Evolutionary conservation across 495 filamentous ascomycete genomes (phyloP), one percentile per base, ranked within the genome.

Genomic region (Ramalina intermedia): DNA sequence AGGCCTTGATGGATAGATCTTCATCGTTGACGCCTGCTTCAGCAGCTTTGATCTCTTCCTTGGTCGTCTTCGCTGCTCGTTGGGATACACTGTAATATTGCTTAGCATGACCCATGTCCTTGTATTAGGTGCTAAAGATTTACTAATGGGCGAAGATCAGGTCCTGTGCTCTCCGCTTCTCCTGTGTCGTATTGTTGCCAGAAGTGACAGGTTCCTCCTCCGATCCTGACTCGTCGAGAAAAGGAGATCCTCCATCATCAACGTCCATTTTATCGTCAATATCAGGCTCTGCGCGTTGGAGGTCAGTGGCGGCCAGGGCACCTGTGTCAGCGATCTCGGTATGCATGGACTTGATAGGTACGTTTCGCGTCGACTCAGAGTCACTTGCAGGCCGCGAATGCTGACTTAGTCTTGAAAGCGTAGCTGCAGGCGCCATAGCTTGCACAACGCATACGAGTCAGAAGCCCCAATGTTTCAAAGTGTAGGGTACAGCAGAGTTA

Each of bases 1-100:
- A 56, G 46, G 62, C 62, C 43, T 66, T 61, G 14, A 69, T 65
- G 24, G 73, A 72, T 14, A 61, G 59, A 11, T 51, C 39, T 29
- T 63, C 60, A 37, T 74, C 68, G 3, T 61, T 54, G 9, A 55
- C 55, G 29, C 27, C 55, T 26, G 55, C 33, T 13, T 46, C 43
- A 7, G 52, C 55, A 8, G 59, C 45, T 52, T 61, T 59, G 26
- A 61, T 41, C 27, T 63, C 58, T 23, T 69, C 59, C 6, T 57
- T 54, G 0, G 61, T 54, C 6, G 64, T 58, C 11, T 59, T 45
- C 17, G 61, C 58, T 4, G 67, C 70, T 39, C 64, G 63, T 46
- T 70, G 58, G 11, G 57, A 58, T 4, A 81, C 60, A 43, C 64
- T 74, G 48, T 47, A 59, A 55, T 3, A 23, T 41, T 23, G 14